These are phyloP conservation scores for Diaporthe aspalathi DNA, from an alignment of 2,329 filamentous ascomycete species.

Conservation along the genomic window DNA sequence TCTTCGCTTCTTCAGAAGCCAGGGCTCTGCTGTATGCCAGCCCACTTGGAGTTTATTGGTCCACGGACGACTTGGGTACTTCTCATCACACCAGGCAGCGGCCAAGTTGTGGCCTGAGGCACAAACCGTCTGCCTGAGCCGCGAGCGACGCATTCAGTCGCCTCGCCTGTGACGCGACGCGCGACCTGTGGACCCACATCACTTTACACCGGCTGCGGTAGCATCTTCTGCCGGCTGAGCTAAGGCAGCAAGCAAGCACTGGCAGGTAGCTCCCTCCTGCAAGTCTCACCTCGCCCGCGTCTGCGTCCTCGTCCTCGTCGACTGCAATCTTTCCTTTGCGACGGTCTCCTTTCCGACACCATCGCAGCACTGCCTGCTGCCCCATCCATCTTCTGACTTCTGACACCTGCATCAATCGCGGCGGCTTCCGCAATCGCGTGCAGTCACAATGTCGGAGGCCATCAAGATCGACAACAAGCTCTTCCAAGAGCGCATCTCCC, in stretches of 20 bases:
- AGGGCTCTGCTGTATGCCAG: neutral
- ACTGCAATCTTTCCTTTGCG: constrained; percentile 18
- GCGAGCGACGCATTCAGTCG: constrained; percentile 2
- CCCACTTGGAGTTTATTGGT: neutral
- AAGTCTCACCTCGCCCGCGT: constrained; percentile 26
- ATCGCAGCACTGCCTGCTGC: constrained; percentile 39
- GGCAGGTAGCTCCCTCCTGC: constrained; percentile 18
- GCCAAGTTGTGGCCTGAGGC: constrained; percentile 19
- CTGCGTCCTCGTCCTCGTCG: constrained; percentile 22
- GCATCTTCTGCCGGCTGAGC: too few species aligned
- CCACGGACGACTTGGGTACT: neutral
- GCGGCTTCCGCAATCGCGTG: constrained; percentile 40
- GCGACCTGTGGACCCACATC: constrained; percentile 32
- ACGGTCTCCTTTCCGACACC: constrained; percentile 13
- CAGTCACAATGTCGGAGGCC: constrained; percentile 70
- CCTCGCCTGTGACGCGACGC: constrained; percentile 28
- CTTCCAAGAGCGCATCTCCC: constrained; percentile 93
- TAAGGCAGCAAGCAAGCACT: constrained; percentile 20
- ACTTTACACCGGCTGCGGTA: constrained; percentile 32
- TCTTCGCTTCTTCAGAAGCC: neutral
- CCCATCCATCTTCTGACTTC: constrained; percentile 32
- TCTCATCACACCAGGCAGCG: too few species aligned
- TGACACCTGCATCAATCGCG: constrained; percentile 36
- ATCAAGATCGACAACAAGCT: constrained; percentile 95
- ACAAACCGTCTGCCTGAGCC: neutral